A percentile compares a stretch with the other conserved stretches of the same genome.
Conservation (phyloP, 2,329 filamentous ascomycete genomes). For the Colletotrichum salicis region DNA sequence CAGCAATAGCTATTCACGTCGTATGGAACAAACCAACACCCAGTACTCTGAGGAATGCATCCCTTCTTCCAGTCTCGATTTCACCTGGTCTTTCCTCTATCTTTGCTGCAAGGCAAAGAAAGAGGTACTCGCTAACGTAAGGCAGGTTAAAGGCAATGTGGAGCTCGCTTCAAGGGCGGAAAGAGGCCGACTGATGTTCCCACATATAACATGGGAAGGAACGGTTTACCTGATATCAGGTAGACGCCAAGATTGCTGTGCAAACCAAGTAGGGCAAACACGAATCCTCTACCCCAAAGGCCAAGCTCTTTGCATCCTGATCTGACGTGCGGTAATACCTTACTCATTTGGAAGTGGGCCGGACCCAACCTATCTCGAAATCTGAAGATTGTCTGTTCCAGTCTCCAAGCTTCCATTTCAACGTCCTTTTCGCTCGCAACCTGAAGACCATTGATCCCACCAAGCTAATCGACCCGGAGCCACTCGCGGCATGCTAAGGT, state of each 20-base stretch:
- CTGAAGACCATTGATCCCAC: too few relatives aligned
- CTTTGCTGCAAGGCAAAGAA: background rate
- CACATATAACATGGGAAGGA: background rate
- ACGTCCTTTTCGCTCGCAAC: too few relatives aligned
- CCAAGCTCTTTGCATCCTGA: background rate
- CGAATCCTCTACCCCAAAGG: background rate
- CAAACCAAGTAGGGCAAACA: background rate
- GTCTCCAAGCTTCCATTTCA: too few relatives aligned
- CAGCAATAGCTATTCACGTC: background rate
- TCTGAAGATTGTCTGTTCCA: too few relatives aligned
- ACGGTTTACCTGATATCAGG: background rate
- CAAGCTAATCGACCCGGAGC: too few relatives aligned
- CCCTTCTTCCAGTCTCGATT: background rate
- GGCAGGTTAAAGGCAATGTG: background rate
- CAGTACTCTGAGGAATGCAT: background rate
- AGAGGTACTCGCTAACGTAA: background rate
- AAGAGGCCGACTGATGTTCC: background rate
- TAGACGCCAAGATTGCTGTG: slow-evolving; percentile 9
- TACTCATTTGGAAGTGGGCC: too few relatives aligned
- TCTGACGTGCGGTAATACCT: background rate
- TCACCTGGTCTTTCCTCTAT: background rate
- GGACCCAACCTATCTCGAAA: background rate
- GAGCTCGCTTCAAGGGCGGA: background rate
- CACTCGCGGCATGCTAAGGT: too few relatives aligned
- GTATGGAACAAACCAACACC: background rate